phyloP scores from a whole-genome alignment of 163 green algal genomes.

The Chloromonas sp. region DNA sequence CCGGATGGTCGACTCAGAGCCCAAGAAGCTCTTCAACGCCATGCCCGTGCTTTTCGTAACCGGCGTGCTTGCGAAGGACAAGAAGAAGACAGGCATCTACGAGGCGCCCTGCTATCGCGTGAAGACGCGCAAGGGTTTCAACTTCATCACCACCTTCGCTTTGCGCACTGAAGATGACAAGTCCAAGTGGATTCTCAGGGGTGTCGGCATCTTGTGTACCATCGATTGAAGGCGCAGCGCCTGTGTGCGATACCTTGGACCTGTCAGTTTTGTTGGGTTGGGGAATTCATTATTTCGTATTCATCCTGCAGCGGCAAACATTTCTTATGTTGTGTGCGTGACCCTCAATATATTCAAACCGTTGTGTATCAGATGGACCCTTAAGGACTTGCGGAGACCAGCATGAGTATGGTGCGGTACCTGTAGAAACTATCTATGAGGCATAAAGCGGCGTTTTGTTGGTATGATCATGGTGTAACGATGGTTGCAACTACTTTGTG shows the following conservation, averaged over 20 bases:
- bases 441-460: no score
- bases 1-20: conserved; percentile 79
- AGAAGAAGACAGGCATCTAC: conserved; percentile 60
- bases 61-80: conserved; percentile 69
- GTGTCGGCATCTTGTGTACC: conserved; percentile 74
- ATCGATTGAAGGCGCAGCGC: conserved; percentile 54
- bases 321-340: no score
- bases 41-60: conserved; percentile 76
- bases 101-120: conserved; percentile 80
- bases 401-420: no score
- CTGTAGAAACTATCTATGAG: no score
- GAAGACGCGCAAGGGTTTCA: conserved; percentile 73
- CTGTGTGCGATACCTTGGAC: no score
- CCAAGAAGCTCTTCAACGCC: conserved; percentile 83
- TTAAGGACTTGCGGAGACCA: no score
- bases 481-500: no score
- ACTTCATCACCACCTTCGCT: conserved; percentile 85
- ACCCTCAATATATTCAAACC: no score
- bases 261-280: background rate
- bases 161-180: conserved; percentile 78
- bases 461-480: no score
- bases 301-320: no score
- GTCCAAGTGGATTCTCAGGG: conserved; percentile 83
- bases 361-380: no score
- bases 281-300: no score